Evolutionary conservation across 371 early-diverging fungal genomes (phyloP).

Genomic region (Aphelidium insulamus): DNA sequence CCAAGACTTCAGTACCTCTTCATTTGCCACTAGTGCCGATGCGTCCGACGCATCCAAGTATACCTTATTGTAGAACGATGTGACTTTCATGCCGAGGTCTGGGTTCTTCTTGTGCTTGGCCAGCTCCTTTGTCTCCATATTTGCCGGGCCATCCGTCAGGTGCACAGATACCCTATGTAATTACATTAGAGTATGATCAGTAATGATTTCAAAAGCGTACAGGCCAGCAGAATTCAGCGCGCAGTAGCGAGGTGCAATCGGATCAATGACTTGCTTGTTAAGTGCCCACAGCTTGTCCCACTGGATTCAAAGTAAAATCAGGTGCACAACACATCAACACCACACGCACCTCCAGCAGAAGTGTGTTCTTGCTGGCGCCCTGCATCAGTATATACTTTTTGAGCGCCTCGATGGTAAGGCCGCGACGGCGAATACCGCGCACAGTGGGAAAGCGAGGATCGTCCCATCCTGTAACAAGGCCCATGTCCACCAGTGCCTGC

Average conservation of each 20-base stretch:
- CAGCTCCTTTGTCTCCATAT: constrained; percentile 35
- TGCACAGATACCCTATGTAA: neutral
- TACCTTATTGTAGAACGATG: constrained; percentile 50
- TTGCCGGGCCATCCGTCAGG: constrained; percentile 14
- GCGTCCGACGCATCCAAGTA: constrained; percentile 84
- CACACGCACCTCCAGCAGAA: constrained; percentile 79
- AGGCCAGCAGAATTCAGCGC: constrained; percentile 44
- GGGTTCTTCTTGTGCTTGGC: constrained; percentile 91
- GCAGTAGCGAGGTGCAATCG: constrained; percentile 75
- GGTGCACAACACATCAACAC: no score
- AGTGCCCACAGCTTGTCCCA: constrained; percentile 99
- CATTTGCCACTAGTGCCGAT: constrained; percentile 43
- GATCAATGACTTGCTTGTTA: constrained; percentile 97
- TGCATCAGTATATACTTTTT: constrained; percentile 96
- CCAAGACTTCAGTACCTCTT: constrained; percentile 38
- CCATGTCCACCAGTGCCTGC: constrained; percentile 87
- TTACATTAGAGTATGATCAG: neutral
- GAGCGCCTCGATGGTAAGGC: constrained; percentile 95
- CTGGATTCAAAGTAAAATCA: no score
- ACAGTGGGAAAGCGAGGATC: constrained; percentile 99
- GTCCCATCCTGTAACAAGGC: constrained; percentile 92
- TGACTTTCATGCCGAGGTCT: constrained; percentile 68
- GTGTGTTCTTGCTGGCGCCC: constrained; percentile 91
- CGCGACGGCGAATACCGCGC: constrained; percentile 93
- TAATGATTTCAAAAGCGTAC: constrained; percentile 7